A percentile compares a stretch with the other conserved stretches of the same genome.
These are phyloP conservation scores for Malus domestica DNA, from an alignment of 306 rosid genomes.

Conservation along the genomic window DNA sequence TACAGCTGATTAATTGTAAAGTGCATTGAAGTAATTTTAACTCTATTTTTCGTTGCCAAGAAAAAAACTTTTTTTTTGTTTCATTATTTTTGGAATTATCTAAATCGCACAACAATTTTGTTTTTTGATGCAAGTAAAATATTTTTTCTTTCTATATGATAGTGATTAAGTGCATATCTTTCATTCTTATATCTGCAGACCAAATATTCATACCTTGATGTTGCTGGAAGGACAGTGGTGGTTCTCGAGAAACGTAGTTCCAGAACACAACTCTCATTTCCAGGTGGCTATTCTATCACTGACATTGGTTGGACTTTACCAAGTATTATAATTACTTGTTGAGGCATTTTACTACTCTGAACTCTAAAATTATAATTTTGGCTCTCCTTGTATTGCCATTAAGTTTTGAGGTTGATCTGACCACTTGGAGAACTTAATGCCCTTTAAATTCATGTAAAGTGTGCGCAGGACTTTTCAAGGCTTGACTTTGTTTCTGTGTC, in stretches of 20 bases:
- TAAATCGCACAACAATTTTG: too few species aligned
- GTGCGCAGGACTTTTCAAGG: too few species aligned
- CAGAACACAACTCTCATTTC: constrained; percentile 79
- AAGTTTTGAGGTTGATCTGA: background rate
- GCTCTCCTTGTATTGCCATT: background rate
- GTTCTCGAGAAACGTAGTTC: constrained; percentile 77
- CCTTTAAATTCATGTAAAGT: constrained; percentile 1
- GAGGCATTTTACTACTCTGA: background rate
- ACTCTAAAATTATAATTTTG: background rate
- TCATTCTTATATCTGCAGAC: constrained; percentile 44
- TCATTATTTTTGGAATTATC: too few species aligned
- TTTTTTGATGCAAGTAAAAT: background rate
- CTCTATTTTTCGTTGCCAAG: background rate
- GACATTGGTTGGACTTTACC: background rate
- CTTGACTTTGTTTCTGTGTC: background rate
- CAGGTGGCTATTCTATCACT: constrained; percentile 51
- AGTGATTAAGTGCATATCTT: constrained; percentile 11
- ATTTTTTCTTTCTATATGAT: background rate
- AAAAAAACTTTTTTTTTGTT: too few species aligned
- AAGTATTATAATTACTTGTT: background rate
- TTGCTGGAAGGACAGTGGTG: constrained; percentile 86
- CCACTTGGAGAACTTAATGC: background rate
- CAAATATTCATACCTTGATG: constrained; percentile 89
- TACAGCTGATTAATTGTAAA: background rate
- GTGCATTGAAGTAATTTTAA: background rate